Percentiles rank a stretch among this genome's conserved stretches.
Evolutionary conservation across 306 rosid species (phyloP).

Genomic region (Rubus idaeus): DNA sequence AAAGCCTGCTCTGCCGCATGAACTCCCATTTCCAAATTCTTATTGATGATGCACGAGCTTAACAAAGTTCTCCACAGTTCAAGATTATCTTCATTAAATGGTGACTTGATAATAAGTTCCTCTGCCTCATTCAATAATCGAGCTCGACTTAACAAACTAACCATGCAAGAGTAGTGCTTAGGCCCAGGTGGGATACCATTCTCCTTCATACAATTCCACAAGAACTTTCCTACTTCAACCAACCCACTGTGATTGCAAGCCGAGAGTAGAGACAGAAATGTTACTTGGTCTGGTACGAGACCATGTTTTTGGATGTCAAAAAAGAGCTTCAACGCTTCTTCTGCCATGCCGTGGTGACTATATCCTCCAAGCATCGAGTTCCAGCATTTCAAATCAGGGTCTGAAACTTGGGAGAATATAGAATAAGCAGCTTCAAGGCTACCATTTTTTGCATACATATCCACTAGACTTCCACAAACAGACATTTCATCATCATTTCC

Average conservation of each 20-base stretch:
- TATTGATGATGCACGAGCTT: constrained; percentile 62
- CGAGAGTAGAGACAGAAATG: constrained; percentile 69
- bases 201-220: constrained; percentile 66
- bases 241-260: constrained; percentile 67
- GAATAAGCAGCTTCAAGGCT: constrained; percentile 48
- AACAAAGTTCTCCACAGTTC: constrained; percentile 81
- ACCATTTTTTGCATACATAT: constrained; percentile 89
- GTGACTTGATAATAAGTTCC: constrained; percentile 57
- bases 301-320: constrained; percentile 53
- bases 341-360: constrained; percentile 71
- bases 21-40: constrained; percentile 65
- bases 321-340: constrained; percentile 60
- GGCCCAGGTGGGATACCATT: constrained; percentile 58
- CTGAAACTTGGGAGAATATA: constrained; percentile 51
- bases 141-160: constrained; percentile 67
- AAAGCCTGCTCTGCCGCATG: constrained; percentile 62
- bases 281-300: constrained; percentile 63
- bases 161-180: constrained; percentile 89
- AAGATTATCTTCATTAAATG: constrained; percentile 44
- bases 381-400: constrained; percentile 81
- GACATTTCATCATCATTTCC: constrained; percentile 62
- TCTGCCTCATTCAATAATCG: constrained; percentile 65
- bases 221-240: constrained; percentile 52
- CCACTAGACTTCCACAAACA: constrained; percentile 77
- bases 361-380: constrained; percentile 94